These are phyloP conservation scores for Phaeotremella fagi DNA, from an alignment of 768 basidiomycete species.

Conservation along the genomic window DNA sequence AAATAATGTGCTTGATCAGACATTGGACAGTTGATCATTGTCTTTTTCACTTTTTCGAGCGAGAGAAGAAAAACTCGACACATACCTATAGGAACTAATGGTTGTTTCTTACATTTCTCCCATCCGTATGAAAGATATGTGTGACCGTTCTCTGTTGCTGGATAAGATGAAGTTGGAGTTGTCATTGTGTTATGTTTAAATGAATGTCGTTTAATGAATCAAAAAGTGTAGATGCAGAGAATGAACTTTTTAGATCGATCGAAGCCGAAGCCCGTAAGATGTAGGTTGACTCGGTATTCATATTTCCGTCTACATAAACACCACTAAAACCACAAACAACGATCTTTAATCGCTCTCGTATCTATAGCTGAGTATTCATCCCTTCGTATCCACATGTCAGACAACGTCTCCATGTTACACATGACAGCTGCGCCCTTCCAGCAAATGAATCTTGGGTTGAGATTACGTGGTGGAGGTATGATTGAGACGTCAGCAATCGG, in stretches of 20 bases:
- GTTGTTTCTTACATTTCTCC: conserved; percentile 44
- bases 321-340: conserved; percentile 37
- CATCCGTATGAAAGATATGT: conserved; percentile 22
- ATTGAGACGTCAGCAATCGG: conserved; percentile 58
- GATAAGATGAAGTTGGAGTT: not conserved
- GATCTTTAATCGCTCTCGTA: conserved; percentile 49
- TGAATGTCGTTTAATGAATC: not conserved
- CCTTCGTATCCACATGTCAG: conserved; percentile 81
- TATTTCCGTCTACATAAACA: no score
- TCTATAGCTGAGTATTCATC: conserved; percentile 64
- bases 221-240: no score
- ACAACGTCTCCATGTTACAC: conserved; percentile 81
- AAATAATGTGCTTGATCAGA: no score
- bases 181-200: not conserved
- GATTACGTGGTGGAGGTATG: conserved; percentile 88
- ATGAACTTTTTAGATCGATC: no score
- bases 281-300: no score
- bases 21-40: no score
- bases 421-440: conserved; percentile 96
- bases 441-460: conserved; percentile 79
- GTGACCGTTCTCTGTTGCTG: not conserved
- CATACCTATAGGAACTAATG: conserved; percentile 42
- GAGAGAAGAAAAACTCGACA: not conserved
- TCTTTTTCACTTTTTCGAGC: no score
- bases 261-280: no score